Evolutionary conservation across 2,329 filamentous ascomycete species (phyloP).

Genomic region (Remersonia thermophila): DNA sequence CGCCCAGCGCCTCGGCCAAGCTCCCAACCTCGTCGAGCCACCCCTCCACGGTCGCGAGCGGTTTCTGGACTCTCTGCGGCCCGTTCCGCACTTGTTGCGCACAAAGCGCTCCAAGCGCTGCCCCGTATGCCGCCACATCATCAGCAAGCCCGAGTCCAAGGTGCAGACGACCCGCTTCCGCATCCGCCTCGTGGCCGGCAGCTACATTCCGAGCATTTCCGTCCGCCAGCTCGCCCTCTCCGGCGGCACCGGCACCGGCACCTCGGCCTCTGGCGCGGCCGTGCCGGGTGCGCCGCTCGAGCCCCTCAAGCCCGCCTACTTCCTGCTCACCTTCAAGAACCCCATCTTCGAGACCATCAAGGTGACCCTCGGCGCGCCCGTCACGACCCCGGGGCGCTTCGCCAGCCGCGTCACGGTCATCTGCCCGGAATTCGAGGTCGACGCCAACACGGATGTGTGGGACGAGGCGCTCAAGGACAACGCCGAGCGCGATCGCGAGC

Average conservation of each 20-base stretch:
- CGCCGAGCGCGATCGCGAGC: slow-evolving; percentile 10
- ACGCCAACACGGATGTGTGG: slow-evolving; percentile 77
- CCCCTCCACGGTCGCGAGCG: slow-evolving; percentile 35
- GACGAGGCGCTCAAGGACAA: slow-evolving; percentile 70
- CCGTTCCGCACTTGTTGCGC: slow-evolving; percentile 68
- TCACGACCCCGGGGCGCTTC: slow-evolving; percentile 64
- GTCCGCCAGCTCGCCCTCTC: slow-evolving; percentile 47
- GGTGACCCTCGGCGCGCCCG: slow-evolving; percentile 76
- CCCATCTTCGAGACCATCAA: slow-evolving; percentile 85
- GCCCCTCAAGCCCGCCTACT: slow-evolving; percentile 57
- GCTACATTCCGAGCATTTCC: slow-evolving; percentile 73
- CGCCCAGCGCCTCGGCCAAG: slow-evolving; percentile 37
- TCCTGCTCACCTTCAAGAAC: slow-evolving; percentile 82
- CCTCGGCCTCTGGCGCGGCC: slow-evolving; percentile 16
- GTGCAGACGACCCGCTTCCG: slow-evolving; percentile 80
- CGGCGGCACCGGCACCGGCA: slow-evolving; percentile 2
- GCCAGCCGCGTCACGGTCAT: slow-evolving; percentile 76
- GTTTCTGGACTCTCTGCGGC: slow-evolving; percentile 65
- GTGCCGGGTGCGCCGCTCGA: slow-evolving; percentile 22
- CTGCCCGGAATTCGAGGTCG: slow-evolving; percentile 88
- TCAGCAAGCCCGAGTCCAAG: slow-evolving; percentile 88
- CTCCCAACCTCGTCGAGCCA: slow-evolving; percentile 27
- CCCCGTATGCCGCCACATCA: slow-evolving; percentile 82
- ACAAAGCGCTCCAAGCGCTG: slow-evolving; percentile 93
- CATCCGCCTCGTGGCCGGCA: slow-evolving; percentile 78